Evolutionary conservation across 768 basidiomycete genomes (phyloP), one percentile per base, ranked within the genome.

Genomic region (Cytidiella melzeri): DNA sequence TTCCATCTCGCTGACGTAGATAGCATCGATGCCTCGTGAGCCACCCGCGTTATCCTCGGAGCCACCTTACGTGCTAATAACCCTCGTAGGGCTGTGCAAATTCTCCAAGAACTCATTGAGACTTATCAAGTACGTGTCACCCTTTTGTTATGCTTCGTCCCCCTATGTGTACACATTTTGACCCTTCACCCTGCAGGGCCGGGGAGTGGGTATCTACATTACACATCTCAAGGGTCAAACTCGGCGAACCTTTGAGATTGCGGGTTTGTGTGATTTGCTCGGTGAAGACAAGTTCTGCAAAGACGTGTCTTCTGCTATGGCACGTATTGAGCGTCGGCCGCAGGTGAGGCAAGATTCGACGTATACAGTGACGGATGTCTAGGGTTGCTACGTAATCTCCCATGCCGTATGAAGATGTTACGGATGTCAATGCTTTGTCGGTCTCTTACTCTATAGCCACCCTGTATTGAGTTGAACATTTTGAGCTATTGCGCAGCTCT

Each of bases 1-100:
- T 93, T 99, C 67, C 94, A 98, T 58, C 76, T 97, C 75, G 84
- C 86, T 11, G 95, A 98, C 67, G 87, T 96, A 3, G 90, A 93
- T 50, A 78, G 74, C 15, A 83, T 90, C 52, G 95, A 99, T 64
- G 92, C 95, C 6, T 92, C 90, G 87, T 94, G 60, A 65, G 86
- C 69, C 19, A 20, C n/a, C 9, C 3, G 12, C 7, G 12, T 11
- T 38, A 2, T 23, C 1, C 12, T 26, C n/a, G 4, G 2, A n/a
- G 43, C 34, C 15, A n/a, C 11, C 43, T 37, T 28, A 40, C 20
- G 13, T 54, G 27, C 7, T 23, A 30, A 30, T 34, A 30, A 42
- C 27, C 20, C 38, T 37, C 5, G 15, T 6, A 92, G 89, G 24
- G 91, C 92, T 24, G 77, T 83, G 7, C 89, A 92, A 65, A 88